Conservation (phyloP, 1,139 yeast species). For the Suhomyces yuchorum region DNA sequence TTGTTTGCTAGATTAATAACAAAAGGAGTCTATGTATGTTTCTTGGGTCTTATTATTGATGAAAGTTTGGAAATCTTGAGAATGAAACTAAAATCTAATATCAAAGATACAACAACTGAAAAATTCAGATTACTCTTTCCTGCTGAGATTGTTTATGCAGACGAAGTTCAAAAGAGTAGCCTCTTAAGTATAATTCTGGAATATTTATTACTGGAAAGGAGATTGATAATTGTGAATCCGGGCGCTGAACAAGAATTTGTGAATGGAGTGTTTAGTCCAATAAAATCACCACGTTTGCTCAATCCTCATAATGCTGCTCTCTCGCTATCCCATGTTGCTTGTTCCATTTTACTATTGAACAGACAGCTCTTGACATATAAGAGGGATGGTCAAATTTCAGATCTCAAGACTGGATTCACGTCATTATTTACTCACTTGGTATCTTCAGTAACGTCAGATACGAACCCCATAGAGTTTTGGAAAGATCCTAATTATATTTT, state of each 20-base stretch:
- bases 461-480: slow-evolving; percentile 35
- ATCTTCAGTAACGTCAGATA: slow-evolving; percentile 19
- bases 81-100: slow-evolving; percentile 16
- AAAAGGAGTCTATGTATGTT: slow-evolving; percentile 34
- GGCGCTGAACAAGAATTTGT: background rate
- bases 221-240: background rate
- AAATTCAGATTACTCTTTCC: slow-evolving; percentile 32
- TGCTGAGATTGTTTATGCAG: slow-evolving; percentile 24
- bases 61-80: slow-evolving; percentile 33
- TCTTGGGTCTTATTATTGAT: slow-evolving; percentile 37
- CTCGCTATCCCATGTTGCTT: slow-evolving; percentile 28
- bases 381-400: slow-evolving; percentile 17
- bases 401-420: slow-evolving; percentile 23
- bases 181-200: slow-evolving; percentile 23
- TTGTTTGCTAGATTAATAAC: slow-evolving; percentile 19
- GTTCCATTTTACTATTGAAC: slow-evolving; percentile 28
- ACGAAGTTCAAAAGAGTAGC: slow-evolving; percentile 22
- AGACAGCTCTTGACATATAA: slow-evolving; percentile 24
- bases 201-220: slow-evolving; percentile 14
- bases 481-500: slow-evolving; percentile 36
- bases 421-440: slow-evolving; percentile 22
- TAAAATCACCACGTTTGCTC: background rate
- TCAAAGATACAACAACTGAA: slow-evolving; percentile 15
- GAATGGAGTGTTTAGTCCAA: background rate
- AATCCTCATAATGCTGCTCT: slow-evolving; percentile 10